Evolutionary conservation across 1,284 basidiomycete species (phyloP), one percentile per base, ranked within the genome.

Genomic region (Cutaneotrichosporon curvatum): DNA sequence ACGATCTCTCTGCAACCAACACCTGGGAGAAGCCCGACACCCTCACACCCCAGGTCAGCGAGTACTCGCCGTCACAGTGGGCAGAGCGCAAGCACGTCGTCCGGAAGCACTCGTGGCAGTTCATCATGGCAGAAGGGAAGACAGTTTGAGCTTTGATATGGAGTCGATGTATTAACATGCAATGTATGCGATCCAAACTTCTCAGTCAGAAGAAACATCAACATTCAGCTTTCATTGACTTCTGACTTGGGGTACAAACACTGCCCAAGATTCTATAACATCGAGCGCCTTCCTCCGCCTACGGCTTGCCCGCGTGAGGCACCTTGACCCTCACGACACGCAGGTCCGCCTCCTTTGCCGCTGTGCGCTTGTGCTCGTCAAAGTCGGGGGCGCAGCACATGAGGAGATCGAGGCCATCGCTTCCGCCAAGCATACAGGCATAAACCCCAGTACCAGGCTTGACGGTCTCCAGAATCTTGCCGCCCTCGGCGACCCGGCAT

Each of bases 31-130:
- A 45, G 43, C 45, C 45, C 18, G 50, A 62, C 16, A 52, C 41
- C 10, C 55, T 68, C 32, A 43, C 57, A 2, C 67, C 65, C 2
- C 45, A 35, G 4, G 46, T 58, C 8, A 49, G 48, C 4, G 50
- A 58, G 35, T 38, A 25, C 40, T 37, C 22, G 11, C 56, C 40
- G 5, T 39, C 46, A 21, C 61, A 61, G 18, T 63, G 61, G 63
- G 22, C 32, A 9, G 35, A 42, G 30, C 49, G 51, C n/a, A 49
- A 50, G 40, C 49, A 48, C 25, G 50, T 46, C 10, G 58, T 67
- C 8, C 42, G 49, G 47, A 62, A 65, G 51, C 65, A 69, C 47
- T 69, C 67, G 22, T 69, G 67, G 67, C 34, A 50, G 32, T 46
- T 46, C 28, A 40, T 47, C 23, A 28, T 47, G 4, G 44, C 37